These are phyloP conservation scores for Verruconis gallopava DNA, from an alignment of 2,329 filamentous ascomycete genomes.

Conservation along the genomic window DNA sequence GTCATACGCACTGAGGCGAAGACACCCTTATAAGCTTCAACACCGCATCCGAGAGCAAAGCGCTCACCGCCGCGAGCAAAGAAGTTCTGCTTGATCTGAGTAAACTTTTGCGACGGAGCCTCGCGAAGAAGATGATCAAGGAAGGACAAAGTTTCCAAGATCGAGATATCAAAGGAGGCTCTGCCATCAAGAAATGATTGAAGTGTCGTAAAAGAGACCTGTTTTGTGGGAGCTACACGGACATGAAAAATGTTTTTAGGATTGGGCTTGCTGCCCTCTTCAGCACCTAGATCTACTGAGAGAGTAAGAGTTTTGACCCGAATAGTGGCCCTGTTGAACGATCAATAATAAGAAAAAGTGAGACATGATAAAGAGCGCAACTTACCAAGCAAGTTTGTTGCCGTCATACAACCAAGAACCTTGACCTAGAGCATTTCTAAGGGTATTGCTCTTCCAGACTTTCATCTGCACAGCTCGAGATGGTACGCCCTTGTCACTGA, in stretches of 20 bases:
- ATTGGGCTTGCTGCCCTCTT: conserved; percentile 34
- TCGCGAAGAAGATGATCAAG: conserved; percentile 81
- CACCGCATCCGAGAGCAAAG: conserved; percentile 45
- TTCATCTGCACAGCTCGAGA: conserved; percentile 59
- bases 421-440: conserved; percentile 42
- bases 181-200: conserved; percentile 50
- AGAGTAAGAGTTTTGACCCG: conserved; percentile 28
- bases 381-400: conserved; percentile 72
- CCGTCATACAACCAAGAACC: conserved; percentile 66
- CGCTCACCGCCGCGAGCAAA: conserved; percentile 44
- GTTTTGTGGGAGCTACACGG: conserved; percentile 50
- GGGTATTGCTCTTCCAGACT: conserved; percentile 55
- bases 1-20: conserved; percentile 76
- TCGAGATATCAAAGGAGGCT: conserved; percentile 40
- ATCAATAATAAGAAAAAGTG: neutral
- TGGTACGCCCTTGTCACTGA: conserved; percentile 41
- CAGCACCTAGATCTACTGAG: conserved; percentile 59
- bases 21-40: conserved; percentile 77
- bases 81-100: conserved; percentile 70
- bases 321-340: conserved; percentile 17
- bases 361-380: conserved; percentile 11
- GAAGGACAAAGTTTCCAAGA: conserved; percentile 70
- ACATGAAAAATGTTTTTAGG: conserved; percentile 28
- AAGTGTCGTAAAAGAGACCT: conserved; percentile 55
- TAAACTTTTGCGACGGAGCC: conserved; percentile 53